Conservation (phyloP, 108 stramenopile species). For the Aurantiochytrium sp. region DNA sequence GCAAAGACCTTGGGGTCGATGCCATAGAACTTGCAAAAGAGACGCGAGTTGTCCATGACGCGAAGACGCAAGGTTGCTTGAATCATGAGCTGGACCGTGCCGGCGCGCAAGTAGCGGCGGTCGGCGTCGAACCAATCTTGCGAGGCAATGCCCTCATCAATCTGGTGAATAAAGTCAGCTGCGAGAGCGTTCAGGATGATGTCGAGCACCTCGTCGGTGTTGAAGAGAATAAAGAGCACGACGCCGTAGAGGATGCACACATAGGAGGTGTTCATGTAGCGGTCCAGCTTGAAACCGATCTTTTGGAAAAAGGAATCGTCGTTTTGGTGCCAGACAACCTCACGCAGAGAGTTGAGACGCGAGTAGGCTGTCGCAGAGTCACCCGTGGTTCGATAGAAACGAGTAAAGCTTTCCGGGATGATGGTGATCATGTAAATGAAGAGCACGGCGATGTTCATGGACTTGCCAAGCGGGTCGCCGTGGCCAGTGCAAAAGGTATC, state of each 20-base stretch:
- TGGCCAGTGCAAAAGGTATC: slow-evolving; percentile 5
- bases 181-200: slow-evolving; percentile 42
- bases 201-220: slow-evolving; percentile 40
- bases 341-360: slow-evolving; percentile 33
- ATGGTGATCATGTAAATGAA: slow-evolving; percentile 44
- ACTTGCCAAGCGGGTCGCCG: slow-evolving; percentile 21
- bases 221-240: slow-evolving; percentile 46
- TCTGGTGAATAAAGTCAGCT: slow-evolving; percentile 42
- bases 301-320: slow-evolving; percentile 40
- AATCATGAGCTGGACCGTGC: slow-evolving; percentile 27
- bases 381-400: slow-evolving; percentile 28
- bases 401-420: slow-evolving; percentile 27
- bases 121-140: slow-evolving; percentile 31
- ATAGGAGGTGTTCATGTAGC: slow-evolving; percentile 50
- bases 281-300: slow-evolving; percentile 31
- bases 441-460: slow-evolving; percentile 41
- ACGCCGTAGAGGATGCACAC: slow-evolving; percentile 31
- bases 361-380: slow-evolving; percentile 31
- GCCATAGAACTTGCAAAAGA: neutral
- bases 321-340: slow-evolving; percentile 37
- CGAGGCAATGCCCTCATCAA: slow-evolving; percentile 38
- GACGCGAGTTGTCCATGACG: neutral
- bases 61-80: slow-evolving; percentile 1
- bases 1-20: neutral
- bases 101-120: slow-evolving; percentile 34